Base-by-base conservation (phyloP, 345 rosid genomes). In the Hevea brasiliensis region DNA sequence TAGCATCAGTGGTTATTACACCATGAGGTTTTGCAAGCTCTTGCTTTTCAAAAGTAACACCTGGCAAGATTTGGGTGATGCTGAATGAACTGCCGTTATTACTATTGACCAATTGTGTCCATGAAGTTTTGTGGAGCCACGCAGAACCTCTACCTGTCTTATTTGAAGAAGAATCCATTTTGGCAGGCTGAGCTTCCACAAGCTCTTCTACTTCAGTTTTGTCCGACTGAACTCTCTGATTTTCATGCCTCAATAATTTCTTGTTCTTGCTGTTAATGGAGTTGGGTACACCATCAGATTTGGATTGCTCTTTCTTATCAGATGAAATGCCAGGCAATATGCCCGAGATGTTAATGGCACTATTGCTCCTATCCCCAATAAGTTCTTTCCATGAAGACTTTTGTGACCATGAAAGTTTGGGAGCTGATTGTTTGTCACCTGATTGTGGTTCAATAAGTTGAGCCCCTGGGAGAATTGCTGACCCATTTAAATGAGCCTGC, bases 361-460 rank as follows among this genome's bases (percentile, higher is more conserved):
- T 75, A 27, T 72, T 76, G 71, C 73, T 72, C 62, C 66, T 84
- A 79, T 74, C 83, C 62, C 85, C 91, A 62, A 89, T 73, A 77
- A 90, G 93, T 74, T 83, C 81, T 80, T 72, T 89, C 96, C 97
- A 94, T 11, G 97, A 90, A 63, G 90, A 85, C 76, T 88, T 90
- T 73, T 88, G 92, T 74, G 94, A 81, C 90, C 91, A 84, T 62
- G 78, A 76, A 61, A 76, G 44, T 74, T 53, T 76, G 56, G 80
- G 70, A 74, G n/a, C 70, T 13, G 79, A 77, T 61, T 11, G 80
- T 74, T 78, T 82, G 74, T 51, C 57, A 55, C 70, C 70, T 66
- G 68, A 71, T 24, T 54, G 61, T 14, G 78, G 67, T 71, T 73
- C 79, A 68, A 56, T 60, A 40, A 35, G 44, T 74, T 74, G 72